A percentile compares a stretch with the other conserved stretches of the same genome.
phyloP scores from a whole-genome alignment of 2,329 filamentous ascomycete genomes.

The Colletotrichum filicis region DNA sequence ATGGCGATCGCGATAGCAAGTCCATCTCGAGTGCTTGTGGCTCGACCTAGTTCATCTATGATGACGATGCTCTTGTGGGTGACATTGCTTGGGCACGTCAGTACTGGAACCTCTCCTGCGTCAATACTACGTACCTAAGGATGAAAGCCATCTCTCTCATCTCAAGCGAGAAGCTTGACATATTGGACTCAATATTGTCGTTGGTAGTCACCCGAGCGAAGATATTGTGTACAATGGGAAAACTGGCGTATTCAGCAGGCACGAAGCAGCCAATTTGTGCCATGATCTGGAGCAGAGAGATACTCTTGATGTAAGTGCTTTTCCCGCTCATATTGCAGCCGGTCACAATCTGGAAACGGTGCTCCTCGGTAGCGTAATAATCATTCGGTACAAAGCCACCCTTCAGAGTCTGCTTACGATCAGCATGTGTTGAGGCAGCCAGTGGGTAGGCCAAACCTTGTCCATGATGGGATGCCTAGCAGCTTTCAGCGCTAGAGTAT shows the following conservation, averaged over 20 bases:
- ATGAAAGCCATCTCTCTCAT: constrained; percentile 98
- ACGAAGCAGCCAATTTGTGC: constrained; percentile 93
- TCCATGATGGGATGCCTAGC: constrained; percentile 85
- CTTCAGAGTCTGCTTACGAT: neutral
- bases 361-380: constrained; percentile 83
- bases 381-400: constrained; percentile 88
- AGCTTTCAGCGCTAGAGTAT: constrained; percentile 76
- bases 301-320: constrained; percentile 89
- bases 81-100: constrained; percentile 64
- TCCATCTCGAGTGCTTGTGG: constrained; percentile 89
- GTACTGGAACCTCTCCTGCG: fast-evolving
- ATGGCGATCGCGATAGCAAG: constrained; percentile 91
- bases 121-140: constrained; percentile 61
- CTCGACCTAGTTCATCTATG: constrained; percentile 91
- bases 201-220: constrained; percentile 90
- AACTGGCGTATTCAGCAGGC: constrained; percentile 84
- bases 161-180: constrained; percentile 93
- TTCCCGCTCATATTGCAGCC: constrained; percentile 99
- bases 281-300: constrained; percentile 90
- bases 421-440: neutral
- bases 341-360: constrained; percentile 91
- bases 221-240: constrained; percentile 83
- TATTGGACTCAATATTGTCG: constrained; percentile 88
- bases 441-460: constrained; percentile 54
- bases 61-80: constrained; percentile 81